A percentile compares a stretch with the other conserved stretches of the same genome.
Evolutionary conservation across 192 early-diverging fungal species (phyloP).

Genomic region (Backusella psychrophila): DNA sequence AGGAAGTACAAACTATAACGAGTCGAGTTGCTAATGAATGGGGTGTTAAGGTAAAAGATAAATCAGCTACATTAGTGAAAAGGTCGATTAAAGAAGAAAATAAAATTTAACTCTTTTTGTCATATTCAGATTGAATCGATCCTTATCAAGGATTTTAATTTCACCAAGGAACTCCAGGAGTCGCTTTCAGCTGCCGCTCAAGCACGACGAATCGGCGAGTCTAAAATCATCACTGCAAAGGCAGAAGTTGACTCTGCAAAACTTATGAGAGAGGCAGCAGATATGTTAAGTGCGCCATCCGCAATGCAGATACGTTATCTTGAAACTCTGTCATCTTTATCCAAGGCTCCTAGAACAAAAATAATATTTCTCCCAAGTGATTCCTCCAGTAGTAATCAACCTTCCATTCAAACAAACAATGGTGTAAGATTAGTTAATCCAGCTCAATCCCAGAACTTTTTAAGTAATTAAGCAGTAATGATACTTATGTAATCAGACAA

Average conservation of each 20-base stretch:
- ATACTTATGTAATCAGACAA: background rate
- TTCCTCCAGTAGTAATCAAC: background rate
- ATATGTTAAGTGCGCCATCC: constrained; percentile 78
- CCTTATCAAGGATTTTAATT: constrained; percentile 55
- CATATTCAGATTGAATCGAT: constrained; percentile 47
- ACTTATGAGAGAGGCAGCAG: constrained; percentile 88
- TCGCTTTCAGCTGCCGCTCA: constrained; percentile 87
- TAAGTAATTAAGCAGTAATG: background rate
- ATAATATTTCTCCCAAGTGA: constrained; percentile 65
- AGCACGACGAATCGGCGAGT: constrained; percentile 82
- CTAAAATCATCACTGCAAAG: constrained; percentile 71
- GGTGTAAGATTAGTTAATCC: background rate
- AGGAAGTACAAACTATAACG: constrained; percentile 82
- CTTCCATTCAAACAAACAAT: background rate
- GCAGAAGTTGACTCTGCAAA: constrained; percentile 62
- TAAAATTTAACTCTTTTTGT: background rate
- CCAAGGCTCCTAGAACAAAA: constrained; percentile 70
- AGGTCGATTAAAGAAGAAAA: background rate
- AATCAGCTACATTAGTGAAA: background rate
- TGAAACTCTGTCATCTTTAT: constrained; percentile 80
- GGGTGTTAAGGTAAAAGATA: constrained; percentile 68
- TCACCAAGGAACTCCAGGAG: constrained; percentile 75
- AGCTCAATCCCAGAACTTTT: background rate
- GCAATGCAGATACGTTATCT: constrained; percentile 82
- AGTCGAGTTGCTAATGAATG: constrained; percentile 71